Percentiles rank a stretch among this genome's conserved stretches.
phyloP scores from a whole-genome alignment of 2,329 filamentous ascomycete species.

The Trichocomaceae sp. region DNA sequence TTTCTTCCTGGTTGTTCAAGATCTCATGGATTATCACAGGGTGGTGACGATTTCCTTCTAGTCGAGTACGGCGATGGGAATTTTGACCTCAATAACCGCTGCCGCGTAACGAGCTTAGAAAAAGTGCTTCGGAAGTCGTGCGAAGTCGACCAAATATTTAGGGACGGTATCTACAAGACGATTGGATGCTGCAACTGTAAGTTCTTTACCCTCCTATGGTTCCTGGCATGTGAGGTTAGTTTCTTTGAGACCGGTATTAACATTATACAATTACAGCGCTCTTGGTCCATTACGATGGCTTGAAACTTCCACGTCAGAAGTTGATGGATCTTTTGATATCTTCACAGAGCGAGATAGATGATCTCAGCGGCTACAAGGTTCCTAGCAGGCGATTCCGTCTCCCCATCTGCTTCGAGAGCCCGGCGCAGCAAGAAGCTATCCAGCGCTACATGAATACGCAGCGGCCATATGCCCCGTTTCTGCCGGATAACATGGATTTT shows the following conservation, averaged over 20 bases:
- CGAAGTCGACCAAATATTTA: background rate
- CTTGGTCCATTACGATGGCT: slow-evolving; percentile 43
- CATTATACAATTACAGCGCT: slow-evolving; percentile 23
- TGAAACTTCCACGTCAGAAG: slow-evolving; percentile 31
- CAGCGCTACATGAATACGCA: slow-evolving; percentile 57
- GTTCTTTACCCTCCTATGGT: background rate
- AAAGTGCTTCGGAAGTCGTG: background rate
- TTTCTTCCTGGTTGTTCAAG: background rate
- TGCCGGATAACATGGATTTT: slow-evolving; percentile 58
- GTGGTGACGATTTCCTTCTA: slow-evolving; percentile 48
- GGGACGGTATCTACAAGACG: background rate
- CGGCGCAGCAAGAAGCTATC: slow-evolving; percentile 44
- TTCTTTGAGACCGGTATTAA: background rate
- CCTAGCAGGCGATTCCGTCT: slow-evolving; percentile 42
- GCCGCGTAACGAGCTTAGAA: slow-evolving; percentile 40
- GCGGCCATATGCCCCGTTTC: slow-evolving; percentile 54
- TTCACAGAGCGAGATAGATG: slow-evolving; percentile 35
- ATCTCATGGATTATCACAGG: slow-evolving; percentile 25
- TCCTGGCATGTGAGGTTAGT: no score
- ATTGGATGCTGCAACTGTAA: slow-evolving; percentile 1
- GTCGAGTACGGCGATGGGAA: slow-evolving; percentile 53
- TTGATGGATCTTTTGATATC: slow-evolving; percentile 33
- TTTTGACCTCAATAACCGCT: slow-evolving; percentile 53
- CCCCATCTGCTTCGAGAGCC: slow-evolving; percentile 39
- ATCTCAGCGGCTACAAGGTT: slow-evolving; percentile 35